Evolutionary conservation across 768 basidiomycete genomes (phyloP), one percentile per base, ranked within the genome.

Genomic region (Rhizopogon vinicolor): DNA sequence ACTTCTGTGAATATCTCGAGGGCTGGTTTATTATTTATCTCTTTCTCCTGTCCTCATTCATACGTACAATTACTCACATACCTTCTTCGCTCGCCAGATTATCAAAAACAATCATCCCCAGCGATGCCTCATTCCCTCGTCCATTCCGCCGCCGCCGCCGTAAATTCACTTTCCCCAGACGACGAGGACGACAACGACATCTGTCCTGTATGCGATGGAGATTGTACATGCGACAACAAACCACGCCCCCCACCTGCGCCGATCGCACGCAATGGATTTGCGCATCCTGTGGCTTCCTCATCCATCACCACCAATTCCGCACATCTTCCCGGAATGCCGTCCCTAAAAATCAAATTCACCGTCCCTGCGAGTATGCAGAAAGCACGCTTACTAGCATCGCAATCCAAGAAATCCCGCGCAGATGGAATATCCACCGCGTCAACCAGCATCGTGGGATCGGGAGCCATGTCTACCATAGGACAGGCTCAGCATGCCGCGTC

Each of bases 131-230:
- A 77, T 83, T 73, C 84, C 82, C 78, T 81, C 77, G 72, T 82
- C 76, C 75, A 83, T 84, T 85, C 84, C 77, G 74, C 79, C 75
- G 81, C 69, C 76, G 74, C 66, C 72, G 67, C 63, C 69, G 71
- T 64, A 72, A 74, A 64, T 63, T 63, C 41, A 61, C 58, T 62
- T 61, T 61, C 65, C 51, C 64, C 51, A 57, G 76, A 79, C 72
- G 83, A 84, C 75, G 86, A 88, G 72, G 90, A 91, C 67, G 87
- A 89, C 78, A 82, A 83, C 82, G 86, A 91, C 69, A 90, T 92
- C 54, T 93, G 90, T 71, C 90, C 89, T 7, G 89, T 92, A 60
- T 93, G 90, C 88, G 91, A 92, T 78, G 86, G 87, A 66, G 85
- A 89, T 66, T 93, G 90, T 77, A 91, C 87, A 31, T 92, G 90